phyloP scores from a whole-genome alignment of 139 green algal species.

The Mychonastes homosphaera region DNA sequence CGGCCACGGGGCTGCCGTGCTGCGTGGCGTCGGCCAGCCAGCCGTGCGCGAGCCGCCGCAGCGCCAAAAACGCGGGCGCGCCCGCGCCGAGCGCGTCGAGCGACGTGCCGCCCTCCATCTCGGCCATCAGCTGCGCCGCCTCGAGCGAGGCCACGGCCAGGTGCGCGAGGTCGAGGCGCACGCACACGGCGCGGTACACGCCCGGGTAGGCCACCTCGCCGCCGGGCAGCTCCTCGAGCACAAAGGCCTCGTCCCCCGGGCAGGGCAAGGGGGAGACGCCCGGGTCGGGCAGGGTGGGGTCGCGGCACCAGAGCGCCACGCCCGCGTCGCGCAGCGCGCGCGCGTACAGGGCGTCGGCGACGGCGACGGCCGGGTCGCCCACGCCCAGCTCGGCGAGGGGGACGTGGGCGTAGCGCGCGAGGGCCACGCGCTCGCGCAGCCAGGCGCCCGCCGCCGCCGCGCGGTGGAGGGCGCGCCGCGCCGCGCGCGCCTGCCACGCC shows the following conservation, averaged over 20 bases:
- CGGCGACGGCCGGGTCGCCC: conserved; percentile 23
- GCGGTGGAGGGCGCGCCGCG: conserved; percentile 37
- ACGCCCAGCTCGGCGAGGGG: conserved; percentile 59
- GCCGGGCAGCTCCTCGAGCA: conserved; percentile 34
- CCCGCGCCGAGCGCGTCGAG: conserved; percentile 27
- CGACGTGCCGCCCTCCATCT: conserved; percentile 53
- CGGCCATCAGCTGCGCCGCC: conserved; percentile 40
- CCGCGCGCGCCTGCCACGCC: conserved; percentile 70
- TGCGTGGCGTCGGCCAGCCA: conserved; percentile 62
- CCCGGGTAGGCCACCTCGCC: conserved; percentile 43
- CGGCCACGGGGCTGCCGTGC: conserved; percentile 51
- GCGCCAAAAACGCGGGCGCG: conserved; percentile 45
- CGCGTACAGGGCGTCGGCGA: conserved; percentile 67
- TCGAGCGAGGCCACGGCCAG: conserved; percentile 55
- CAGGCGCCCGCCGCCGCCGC: conserved; percentile 37
- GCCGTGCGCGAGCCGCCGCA: conserved; percentile 50
- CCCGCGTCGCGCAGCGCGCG: conserved; percentile 53
- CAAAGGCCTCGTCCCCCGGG: conserved; percentile 25
- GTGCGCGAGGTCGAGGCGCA: conserved; percentile 75
- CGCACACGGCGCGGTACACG: conserved; percentile 71
- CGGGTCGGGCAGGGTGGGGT: conserved; percentile 50
- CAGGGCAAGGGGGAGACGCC: conserved; percentile 2
- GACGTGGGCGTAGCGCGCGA: conserved; percentile 76
- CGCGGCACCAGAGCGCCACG: conserved; percentile 69
- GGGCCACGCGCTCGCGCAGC: conserved; percentile 48